Conservation (phyloP, 345 rosid genomes). For the Ailanthus altissimus region DNA sequence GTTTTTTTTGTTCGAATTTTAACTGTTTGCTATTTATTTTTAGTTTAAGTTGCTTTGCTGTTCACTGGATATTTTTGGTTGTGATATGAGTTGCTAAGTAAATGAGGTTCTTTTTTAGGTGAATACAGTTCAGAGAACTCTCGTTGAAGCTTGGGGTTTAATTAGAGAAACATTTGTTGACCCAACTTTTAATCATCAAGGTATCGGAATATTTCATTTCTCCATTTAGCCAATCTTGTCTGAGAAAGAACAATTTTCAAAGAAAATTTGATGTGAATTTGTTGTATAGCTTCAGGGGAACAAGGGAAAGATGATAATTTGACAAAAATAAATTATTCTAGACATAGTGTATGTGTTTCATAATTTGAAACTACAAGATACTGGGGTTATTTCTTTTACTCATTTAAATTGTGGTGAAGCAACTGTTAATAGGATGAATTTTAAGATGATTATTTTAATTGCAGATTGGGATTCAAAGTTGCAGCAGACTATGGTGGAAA, state of each 20-base stretch:
- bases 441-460: constrained; percentile 1
- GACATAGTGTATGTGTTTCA: not conserved
- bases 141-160: constrained; percentile 94
- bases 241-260: too few relatives aligned
- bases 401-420: too few relatives aligned
- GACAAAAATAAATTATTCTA: not conserved
- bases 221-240: too few relatives aligned
- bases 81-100: constrained; percentile 14
- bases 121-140: constrained; percentile 85
- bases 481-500: constrained; percentile 92
- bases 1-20: not conserved
- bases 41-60: not conserved
- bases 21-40: not conserved
- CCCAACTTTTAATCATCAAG: constrained; percentile 89
- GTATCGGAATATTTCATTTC: constrained; percentile 29
- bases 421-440: too few relatives aligned
- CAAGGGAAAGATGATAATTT: too few relatives aligned
- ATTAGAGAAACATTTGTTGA: constrained; percentile 88
- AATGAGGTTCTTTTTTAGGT: constrained; percentile 46
- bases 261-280: too few relatives aligned
- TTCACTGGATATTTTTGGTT: not conserved
- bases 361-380: not conserved
- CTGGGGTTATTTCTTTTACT: too few relatives aligned
- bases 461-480: constrained; percentile 89
- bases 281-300: too few relatives aligned